phyloP scores from a whole-genome alignment of 2,329 filamentous ascomycete genomes.

The Aphanoascus verrucosus region DNA sequence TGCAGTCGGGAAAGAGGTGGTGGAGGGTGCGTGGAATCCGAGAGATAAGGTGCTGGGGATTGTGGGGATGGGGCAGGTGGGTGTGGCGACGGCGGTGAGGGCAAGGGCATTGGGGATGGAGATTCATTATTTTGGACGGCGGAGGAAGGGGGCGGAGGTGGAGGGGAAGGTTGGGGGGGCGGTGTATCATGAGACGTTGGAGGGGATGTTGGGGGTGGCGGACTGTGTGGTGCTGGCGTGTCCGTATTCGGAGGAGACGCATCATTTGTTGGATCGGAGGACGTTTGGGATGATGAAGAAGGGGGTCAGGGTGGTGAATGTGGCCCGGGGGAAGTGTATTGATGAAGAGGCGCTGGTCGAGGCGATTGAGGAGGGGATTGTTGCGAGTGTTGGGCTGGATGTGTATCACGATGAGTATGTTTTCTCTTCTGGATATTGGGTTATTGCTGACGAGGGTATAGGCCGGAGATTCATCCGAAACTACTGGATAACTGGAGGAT shows the following conservation, averaged over 20 bases:
- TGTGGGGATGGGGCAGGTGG: conserved; percentile 16
- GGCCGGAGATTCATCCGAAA: conserved; percentile 15
- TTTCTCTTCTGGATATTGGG: not conserved
- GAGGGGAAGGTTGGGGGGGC: conserved; percentile 12
- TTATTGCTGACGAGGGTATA: not conserved
- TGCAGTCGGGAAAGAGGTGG: conserved; percentile 9
- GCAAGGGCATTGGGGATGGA: conserved; percentile 15
- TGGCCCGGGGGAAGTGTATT: conserved; percentile 62
- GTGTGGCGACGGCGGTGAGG: conserved; percentile 11
- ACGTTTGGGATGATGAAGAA: conserved; percentile 62
- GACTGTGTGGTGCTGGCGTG: conserved; percentile 17
- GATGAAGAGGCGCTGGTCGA: conserved; percentile 62
- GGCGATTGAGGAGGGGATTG: conserved; percentile 53
- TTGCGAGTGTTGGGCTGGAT: conserved; percentile 59
- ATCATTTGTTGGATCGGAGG: conserved; percentile 55
- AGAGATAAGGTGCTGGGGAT: conserved; percentile 15
- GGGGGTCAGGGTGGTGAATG: conserved; percentile 63
- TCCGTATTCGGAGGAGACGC: conserved; percentile 42
- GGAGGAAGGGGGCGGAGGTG: conserved; percentile 6
- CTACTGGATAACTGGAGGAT: conserved; percentile 16
- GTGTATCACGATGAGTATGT: conserved; percentile 59
- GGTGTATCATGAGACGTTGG: conserved; percentile 14
- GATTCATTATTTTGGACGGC: conserved; percentile 16
- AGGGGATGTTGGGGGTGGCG: conserved; percentile 13
- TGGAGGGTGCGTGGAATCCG: conserved; percentile 11